Conservation (phyloP, 495 filamentous ascomycete species). For the Achaetomiella virescens region DNA sequence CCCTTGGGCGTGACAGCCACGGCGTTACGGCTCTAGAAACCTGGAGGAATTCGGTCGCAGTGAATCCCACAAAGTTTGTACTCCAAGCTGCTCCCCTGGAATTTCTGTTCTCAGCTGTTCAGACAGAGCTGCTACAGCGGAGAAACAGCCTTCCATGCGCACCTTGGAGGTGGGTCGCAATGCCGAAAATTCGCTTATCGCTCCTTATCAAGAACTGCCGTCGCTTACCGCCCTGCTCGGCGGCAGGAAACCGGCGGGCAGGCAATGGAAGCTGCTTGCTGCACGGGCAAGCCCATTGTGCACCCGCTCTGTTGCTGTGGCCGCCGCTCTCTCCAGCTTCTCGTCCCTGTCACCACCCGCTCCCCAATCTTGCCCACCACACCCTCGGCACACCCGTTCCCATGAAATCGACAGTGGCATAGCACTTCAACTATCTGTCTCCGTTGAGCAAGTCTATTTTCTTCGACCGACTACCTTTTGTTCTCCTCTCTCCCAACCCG, state of each 20-base stretch:
- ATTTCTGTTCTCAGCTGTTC: background rate
- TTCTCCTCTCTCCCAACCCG: conserved; percentile 8
- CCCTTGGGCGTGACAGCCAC: too few species aligned
- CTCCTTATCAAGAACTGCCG: conserved; percentile 27
- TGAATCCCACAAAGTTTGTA: background rate
- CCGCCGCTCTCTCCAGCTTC: conserved; percentile 20
- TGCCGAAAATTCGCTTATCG: conserved; percentile 34
- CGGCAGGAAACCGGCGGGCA: conserved; percentile 16
- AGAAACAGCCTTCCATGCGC: background rate
- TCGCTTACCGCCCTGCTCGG: conserved; percentile 15
- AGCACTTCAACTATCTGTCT: background rate
- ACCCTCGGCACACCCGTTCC: background rate
- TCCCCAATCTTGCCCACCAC: conserved; percentile 17
- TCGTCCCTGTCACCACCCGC: conserved; percentile 13
- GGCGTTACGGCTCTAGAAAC: background rate
- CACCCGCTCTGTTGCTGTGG: conserved; percentile 16
- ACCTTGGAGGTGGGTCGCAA: conserved; percentile 7
- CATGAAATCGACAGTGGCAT: background rate
- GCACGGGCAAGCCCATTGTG: conserved; percentile 14
- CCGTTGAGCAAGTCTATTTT: conserved; percentile 4
- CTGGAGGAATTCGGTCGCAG: background rate
- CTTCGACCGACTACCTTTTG: background rate
- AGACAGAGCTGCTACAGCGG: background rate
- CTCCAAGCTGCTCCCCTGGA: background rate
- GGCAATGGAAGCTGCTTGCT: conserved; percentile 11